phyloP scores from a whole-genome alignment of 352 stramenopile species.

The Globisporangium abappressorium region DNA sequence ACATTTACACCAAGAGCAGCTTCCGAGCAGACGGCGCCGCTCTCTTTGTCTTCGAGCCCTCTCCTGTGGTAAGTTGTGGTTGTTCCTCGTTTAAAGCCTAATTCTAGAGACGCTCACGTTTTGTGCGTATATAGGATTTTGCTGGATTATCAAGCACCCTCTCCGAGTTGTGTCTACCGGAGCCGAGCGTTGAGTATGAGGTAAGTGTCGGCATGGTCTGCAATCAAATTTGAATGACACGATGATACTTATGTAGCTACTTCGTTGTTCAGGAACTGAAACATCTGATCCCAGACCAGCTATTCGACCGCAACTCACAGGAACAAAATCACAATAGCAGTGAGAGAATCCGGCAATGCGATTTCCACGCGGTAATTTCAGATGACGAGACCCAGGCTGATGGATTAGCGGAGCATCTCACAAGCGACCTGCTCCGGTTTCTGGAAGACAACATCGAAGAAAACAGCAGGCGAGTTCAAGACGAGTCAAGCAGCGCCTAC shows the following conservation, averaged over 20 bases:
- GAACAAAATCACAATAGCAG: neutral
- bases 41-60: constrained; percentile 17
- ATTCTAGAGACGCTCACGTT: neutral
- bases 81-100: too few relatives aligned
- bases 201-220: neutral
- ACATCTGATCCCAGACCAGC: constrained; percentile 1
- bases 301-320: neutral
- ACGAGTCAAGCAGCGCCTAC: neutral
- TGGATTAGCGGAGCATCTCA: constrained; percentile 4
- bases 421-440: constrained; percentile 16
- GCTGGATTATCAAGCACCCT: constrained; percentile 1
- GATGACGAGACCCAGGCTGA: constrained; percentile 3
- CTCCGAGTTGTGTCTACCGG: neutral
- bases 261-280: constrained; percentile 5
- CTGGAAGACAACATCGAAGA: constrained; percentile 12
- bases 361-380: neutral
- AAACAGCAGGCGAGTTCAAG: neutral
- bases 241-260: neutral
- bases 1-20: constrained; percentile 20
- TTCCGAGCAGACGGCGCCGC: constrained; percentile 11
- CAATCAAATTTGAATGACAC: neutral
- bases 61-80: constrained; percentile 2
- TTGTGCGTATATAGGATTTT: neutral
- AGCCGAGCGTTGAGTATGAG: neutral
- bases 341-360: neutral